phyloP scores from a whole-genome alignment of 2,329 filamentous ascomycete genomes.

The Hypoxylon sp. region DNA sequence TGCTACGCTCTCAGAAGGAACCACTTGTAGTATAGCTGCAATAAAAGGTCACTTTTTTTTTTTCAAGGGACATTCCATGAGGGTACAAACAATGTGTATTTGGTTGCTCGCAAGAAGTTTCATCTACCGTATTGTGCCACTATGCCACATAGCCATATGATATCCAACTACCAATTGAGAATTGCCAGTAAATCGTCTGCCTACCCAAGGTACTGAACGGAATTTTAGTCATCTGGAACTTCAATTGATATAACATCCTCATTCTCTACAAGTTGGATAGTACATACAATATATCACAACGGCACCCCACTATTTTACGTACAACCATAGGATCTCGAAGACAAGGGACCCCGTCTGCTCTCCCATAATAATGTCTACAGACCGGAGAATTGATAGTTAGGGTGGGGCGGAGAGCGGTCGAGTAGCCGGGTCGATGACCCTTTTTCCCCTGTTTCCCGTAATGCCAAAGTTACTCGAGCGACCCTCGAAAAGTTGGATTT shows the following conservation, averaged over 20 bases:
- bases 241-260: no score
- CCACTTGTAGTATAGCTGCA: background rate
- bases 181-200: background rate
- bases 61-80: background rate
- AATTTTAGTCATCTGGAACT: background rate
- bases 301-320: background rate
- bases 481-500: background rate
- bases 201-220: background rate
- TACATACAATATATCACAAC: background rate
- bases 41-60: background rate
- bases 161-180: background rate
- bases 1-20: background rate
- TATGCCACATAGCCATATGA: background rate
- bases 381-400: no score
- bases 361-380: background rate
- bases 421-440: slow-evolving; percentile 2
- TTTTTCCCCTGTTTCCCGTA: no score
- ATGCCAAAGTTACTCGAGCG: background rate
- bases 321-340: slow-evolving; percentile 1
- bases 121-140: no score
- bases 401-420: no score
- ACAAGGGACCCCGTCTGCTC: background rate
- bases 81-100: background rate
- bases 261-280: background rate
- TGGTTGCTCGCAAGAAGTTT: background rate